A percentile compares a stretch with the other conserved stretches of the same genome.
Evolutionary conservation across 2,329 filamentous ascomycete genomes (phyloP).

Genomic region (Pseudogymnoascus sp.): DNA sequence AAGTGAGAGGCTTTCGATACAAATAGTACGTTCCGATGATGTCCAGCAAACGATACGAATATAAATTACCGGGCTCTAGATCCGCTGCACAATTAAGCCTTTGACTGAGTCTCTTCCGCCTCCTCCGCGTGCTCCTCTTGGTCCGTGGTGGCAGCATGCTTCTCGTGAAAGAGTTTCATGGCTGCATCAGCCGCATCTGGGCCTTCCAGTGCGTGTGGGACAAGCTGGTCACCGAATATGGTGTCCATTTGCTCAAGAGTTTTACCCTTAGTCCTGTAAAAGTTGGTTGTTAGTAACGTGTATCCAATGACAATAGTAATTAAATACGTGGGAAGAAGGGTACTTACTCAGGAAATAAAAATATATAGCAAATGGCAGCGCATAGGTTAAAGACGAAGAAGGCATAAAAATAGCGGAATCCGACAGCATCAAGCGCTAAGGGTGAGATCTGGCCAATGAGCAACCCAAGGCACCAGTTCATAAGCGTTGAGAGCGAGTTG

Average conservation of each 20-base stretch:
- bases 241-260: constrained; percentile 36
- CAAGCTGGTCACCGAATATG: constrained; percentile 31
- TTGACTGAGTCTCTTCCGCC: background rate
- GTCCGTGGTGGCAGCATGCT: background rate
- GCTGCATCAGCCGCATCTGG: constrained; percentile 25
- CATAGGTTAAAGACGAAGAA: constrained; percentile 41
- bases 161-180: constrained; percentile 14
- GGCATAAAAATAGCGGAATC: constrained; percentile 41
- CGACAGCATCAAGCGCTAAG: constrained; percentile 44
- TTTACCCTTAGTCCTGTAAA: constrained; percentile 38
- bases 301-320: constrained; percentile 19
- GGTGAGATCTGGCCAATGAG: constrained; percentile 44
- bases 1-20: background rate
- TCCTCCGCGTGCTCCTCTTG: background rate
- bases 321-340: constrained; percentile 21
- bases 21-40: background rate
- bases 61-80: background rate
- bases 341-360: constrained; percentile 22
- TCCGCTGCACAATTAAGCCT: background rate
- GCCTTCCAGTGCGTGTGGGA: constrained; percentile 30
- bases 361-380: constrained; percentile 24
- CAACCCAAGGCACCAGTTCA: constrained; percentile 53
- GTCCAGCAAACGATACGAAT: background rate
- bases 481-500: constrained; percentile 50
- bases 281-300: constrained; percentile 11